Evolutionary conservation across 2,329 filamentous ascomycete genomes (phyloP).

Genomic region (Ophiocordyceps camponoti-rufipedis): DNA sequence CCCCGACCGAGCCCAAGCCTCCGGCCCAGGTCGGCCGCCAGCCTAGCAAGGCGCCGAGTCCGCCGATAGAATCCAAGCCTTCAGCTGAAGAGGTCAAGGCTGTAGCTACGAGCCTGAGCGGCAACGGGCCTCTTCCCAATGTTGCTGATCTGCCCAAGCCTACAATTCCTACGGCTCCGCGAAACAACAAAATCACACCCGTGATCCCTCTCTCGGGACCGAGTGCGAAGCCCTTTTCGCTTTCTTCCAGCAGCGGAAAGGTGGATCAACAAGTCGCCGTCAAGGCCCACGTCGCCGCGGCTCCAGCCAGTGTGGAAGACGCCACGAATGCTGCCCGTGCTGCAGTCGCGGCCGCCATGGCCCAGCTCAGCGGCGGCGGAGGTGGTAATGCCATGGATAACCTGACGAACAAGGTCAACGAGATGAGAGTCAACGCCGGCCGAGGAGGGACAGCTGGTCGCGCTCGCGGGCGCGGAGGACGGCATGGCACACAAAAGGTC

Average conservation of each 20-base stretch:
- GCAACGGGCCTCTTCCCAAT: slow-evolving; percentile 19
- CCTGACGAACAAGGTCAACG: slow-evolving; percentile 54
- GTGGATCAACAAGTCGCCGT: slow-evolving; percentile 11
- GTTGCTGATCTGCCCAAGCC: slow-evolving; percentile 17
- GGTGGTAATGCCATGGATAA: slow-evolving; percentile 44
- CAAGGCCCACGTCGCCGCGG: slow-evolving; percentile 18
- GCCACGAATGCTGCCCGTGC: slow-evolving; percentile 59
- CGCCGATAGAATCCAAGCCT: slow-evolving; percentile 52
- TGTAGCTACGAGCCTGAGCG: slow-evolving; percentile 21
- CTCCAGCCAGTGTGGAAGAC: slow-evolving; percentile 31
- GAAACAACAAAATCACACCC: slow-evolving; percentile 38
- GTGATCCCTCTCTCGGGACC: slow-evolving; percentile 44
- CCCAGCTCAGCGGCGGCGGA: slow-evolving; percentile 35
- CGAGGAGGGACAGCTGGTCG: slow-evolving; percentile 30
- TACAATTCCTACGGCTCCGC: slow-evolving; percentile 27
- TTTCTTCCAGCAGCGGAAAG: slow-evolving; percentile 10
- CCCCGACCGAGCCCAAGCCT: slow-evolving; percentile 35
- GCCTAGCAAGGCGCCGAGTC: slow-evolving; percentile 35
- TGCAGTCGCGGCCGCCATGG: slow-evolving; percentile 66
- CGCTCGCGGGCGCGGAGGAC: slow-evolving; percentile 28
- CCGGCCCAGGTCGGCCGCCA: slow-evolving; percentile 26
- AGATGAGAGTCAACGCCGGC: slow-evolving; percentile 51
- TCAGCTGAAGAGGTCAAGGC: slow-evolving; percentile 26
- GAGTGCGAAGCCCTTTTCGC: slow-evolving; percentile 17
- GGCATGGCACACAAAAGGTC: slow-evolving; percentile 41